Evolutionary conservation across 805 yeast genomes (phyloP).

Genomic region (Teunomyces atbi): DNA sequence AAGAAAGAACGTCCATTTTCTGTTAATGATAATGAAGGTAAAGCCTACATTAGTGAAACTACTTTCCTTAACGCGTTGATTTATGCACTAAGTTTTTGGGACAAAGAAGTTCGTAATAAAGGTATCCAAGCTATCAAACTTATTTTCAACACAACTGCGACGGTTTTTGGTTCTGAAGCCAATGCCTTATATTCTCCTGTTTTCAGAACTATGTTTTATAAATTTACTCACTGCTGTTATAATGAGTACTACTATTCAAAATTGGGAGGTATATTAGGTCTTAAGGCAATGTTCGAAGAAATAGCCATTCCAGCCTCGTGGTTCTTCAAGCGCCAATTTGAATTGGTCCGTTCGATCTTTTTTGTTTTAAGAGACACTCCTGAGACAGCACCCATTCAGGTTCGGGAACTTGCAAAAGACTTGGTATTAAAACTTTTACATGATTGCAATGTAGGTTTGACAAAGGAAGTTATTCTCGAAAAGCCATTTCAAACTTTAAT

Average conservation of each 20-base stretch:
- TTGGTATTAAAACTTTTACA: constrained; percentile 62
- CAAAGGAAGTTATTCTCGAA: constrained; percentile 60
- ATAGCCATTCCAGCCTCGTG: constrained; percentile 66
- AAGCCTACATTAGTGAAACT: constrained; percentile 63
- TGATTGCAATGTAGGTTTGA: constrained; percentile 60
- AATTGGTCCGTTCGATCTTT: constrained; percentile 79
- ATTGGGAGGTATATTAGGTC: constrained; percentile 85
- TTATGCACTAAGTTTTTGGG: constrained; percentile 76
- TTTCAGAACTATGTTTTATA: constrained; percentile 71
- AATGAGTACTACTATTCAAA: constrained; percentile 85
- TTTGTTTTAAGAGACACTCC: constrained; percentile 91
- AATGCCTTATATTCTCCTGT: constrained; percentile 71
- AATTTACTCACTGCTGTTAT: constrained; percentile 87
- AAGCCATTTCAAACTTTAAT: constrained; percentile 78
- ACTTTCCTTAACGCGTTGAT: constrained; percentile 73
- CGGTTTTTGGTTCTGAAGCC: constrained; percentile 65
- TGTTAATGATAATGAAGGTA: constrained; percentile 78
- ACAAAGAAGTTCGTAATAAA: constrained; percentile 62
- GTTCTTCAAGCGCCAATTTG: constrained; percentile 77
- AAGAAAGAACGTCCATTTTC: constrained; percentile 69
- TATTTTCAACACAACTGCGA: constrained; percentile 58
- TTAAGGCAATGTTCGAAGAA: constrained; percentile 69
- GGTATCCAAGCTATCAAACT: constrained; percentile 67
- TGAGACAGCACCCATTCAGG: constrained; percentile 78
- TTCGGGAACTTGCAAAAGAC: constrained; percentile 66